A percentile compares a stretch with the other conserved stretches of the same genome.
These are phyloP conservation scores for Tylopilus sp. DNA, from an alignment of 768 basidiomycete species.

Conservation along the genomic window DNA sequence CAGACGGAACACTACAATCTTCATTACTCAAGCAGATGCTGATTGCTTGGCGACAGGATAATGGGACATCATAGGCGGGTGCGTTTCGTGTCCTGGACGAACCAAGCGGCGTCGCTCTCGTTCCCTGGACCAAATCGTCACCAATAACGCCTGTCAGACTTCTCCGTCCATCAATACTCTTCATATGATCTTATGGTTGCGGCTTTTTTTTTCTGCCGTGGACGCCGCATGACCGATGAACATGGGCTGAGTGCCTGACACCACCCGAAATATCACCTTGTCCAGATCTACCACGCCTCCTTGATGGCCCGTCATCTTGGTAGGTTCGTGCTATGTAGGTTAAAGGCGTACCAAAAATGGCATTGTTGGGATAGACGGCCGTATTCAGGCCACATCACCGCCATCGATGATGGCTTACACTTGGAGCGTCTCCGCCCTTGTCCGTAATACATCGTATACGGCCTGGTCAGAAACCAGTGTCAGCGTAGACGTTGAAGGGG, in stretches of 20 bases:
- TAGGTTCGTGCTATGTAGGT: conserved; percentile 46
- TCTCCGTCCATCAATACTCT: no score
- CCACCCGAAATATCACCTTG: conserved; percentile 64
- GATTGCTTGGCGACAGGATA: no score
- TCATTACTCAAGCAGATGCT: no score
- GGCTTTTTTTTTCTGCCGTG: no score
- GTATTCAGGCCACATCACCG: conserved; percentile 26
- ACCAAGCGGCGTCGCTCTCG: no score
- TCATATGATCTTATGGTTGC: no score
- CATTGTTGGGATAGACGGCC: conserved; percentile 56
- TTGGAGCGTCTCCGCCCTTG: conserved; percentile 38
- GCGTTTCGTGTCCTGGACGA: no score
- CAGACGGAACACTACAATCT: no score
- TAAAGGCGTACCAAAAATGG: conserved; percentile 48
- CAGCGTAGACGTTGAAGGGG: conserved; percentile 45
- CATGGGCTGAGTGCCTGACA: conserved; percentile 43
- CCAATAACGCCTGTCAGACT: no score
- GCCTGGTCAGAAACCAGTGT: background rate
- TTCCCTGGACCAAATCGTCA: no score
- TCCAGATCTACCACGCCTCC: conserved; percentile 46
- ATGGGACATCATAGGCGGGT: no score
- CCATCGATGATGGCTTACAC: conserved; percentile 26
- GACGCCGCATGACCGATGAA: no score
- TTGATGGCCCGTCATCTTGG: conserved; percentile 40
- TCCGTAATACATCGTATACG: conserved; percentile 35